Evolutionary conservation across 116 monocot species (phyloP).

Genomic region (Papilionanthe hybrid): DNA sequence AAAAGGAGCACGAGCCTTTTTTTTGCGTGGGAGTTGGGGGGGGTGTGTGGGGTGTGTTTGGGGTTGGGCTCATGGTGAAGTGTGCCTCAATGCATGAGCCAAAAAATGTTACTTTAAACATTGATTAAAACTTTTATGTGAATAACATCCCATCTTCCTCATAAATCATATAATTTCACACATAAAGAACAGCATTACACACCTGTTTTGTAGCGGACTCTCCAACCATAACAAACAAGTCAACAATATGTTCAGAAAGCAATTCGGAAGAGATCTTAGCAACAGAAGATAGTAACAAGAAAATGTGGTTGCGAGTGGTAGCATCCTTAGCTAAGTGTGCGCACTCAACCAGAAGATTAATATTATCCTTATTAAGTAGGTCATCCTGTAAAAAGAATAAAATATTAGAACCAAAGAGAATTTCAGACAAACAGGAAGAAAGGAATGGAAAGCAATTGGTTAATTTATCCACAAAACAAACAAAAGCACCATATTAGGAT

Average conservation of each 20-base stretch:
- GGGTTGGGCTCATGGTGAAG: too few species aligned
- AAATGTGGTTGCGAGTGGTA: slow-evolving; percentile 44
- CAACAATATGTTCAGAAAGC: slow-evolving; percentile 49
- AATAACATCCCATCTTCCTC: background rate
- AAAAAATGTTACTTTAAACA: too few species aligned
- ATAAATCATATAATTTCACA: background rate
- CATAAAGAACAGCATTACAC: background rate
- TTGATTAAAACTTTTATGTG: too few species aligned
- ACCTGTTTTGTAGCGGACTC: slow-evolving; percentile 62
- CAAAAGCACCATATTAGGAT: slow-evolving; percentile 15
- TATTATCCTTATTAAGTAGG: slow-evolving; percentile 18
- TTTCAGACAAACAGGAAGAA: background rate
- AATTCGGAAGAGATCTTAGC: slow-evolving; percentile 36
- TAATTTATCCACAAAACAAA: background rate
- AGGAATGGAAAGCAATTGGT: background rate
- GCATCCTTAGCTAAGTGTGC: slow-evolving; percentile 33
- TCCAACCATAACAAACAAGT: slow-evolving; percentile 50
- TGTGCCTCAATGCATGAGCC: too few species aligned
- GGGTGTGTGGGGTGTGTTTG: too few species aligned
- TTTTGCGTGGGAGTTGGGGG: too few species aligned
- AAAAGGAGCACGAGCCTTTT: too few species aligned
- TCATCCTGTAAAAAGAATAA: slow-evolving; percentile 31
- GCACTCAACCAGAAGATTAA: slow-evolving; percentile 38
- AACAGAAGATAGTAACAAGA: slow-evolving; percentile 53
- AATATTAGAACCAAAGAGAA: background rate